A percentile compares a stretch with the other conserved stretches of the same genome.
These are phyloP conservation scores for Dryas octopetala DNA, from an alignment of 306 rosid genomes.

Conservation along the genomic window DNA sequence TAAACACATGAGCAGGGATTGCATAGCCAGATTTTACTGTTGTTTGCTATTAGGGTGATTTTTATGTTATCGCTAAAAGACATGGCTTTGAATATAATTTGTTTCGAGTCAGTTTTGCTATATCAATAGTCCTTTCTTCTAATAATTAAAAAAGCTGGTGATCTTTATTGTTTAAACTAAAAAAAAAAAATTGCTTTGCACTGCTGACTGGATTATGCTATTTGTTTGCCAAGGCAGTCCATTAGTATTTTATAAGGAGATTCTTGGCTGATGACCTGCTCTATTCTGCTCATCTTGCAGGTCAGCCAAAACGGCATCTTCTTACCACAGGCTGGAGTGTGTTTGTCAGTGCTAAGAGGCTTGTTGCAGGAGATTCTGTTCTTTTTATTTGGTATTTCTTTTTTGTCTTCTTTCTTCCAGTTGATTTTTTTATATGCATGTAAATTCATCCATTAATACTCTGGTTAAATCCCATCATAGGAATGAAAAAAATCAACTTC, in stretches of 20 bases:
- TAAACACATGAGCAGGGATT: too few species aligned
- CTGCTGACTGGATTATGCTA: not conserved
- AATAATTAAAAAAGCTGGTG: not conserved
- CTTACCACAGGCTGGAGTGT: slow-evolving; percentile 96
- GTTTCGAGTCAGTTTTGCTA: not conserved
- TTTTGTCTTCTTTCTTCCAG: slow-evolving; percentile 5
- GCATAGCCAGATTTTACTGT: not conserved
- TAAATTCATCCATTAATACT: slow-evolving; percentile 15
- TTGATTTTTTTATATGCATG: slow-evolving; percentile 15
- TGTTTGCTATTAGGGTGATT: not conserved
- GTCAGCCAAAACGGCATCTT: slow-evolving; percentile 93
- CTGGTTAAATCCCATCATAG: slow-evolving; percentile 34
- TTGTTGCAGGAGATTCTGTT: slow-evolving; percentile 89
- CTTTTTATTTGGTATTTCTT: slow-evolving; percentile 75
- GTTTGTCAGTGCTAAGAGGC: slow-evolving; percentile 92
- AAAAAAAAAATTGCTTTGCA: not conserved
- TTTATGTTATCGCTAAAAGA: too few species aligned
- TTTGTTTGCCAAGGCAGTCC: not conserved
- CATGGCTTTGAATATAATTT: not conserved
- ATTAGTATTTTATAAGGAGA: not conserved
- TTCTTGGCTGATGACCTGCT: slow-evolving; percentile 18
- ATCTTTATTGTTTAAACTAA: not conserved
- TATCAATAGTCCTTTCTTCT: not conserved
- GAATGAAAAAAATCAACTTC: slow-evolving; percentile 90
- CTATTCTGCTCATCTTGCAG: slow-evolving; percentile 46